Conservation (phyloP, 2,329 filamentous ascomycete species). For the Colletotrichum orbiculare region DNA sequence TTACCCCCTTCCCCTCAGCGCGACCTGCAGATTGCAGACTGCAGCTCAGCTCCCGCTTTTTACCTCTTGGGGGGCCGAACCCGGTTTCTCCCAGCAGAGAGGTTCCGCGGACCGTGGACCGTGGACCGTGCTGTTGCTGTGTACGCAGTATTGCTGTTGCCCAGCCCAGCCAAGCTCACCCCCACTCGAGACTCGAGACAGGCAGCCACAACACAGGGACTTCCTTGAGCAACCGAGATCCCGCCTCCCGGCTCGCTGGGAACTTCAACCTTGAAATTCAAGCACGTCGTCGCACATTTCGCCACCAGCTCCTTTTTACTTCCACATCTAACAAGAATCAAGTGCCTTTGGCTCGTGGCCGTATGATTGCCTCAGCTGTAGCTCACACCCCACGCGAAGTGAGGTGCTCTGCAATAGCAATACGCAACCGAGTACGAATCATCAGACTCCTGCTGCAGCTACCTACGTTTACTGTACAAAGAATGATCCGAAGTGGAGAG, state of each 20-base stretch:
- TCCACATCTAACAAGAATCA: no score
- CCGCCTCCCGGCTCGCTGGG: constrained; percentile 23
- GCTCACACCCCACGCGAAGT: background rate
- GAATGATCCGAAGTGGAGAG: constrained; percentile 23
- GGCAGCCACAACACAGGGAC: background rate
- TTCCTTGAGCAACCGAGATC: background rate
- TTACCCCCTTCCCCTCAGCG: no score
- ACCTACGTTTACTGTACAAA: background rate
- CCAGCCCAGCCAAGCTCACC: no score
- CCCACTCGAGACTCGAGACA: no score
- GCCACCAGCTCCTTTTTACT: background rate
- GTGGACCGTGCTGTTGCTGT: no score
- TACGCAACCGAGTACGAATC: no score
- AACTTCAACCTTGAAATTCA: constrained; percentile 15
- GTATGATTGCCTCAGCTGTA: background rate
- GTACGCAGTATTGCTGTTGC: no score
- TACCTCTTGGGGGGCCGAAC: constrained; percentile 6
- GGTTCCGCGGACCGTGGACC: no score
- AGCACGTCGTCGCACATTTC: constrained; percentile 5
- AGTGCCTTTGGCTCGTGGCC: no score
- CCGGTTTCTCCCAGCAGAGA: background rate
- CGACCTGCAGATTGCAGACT: no score
- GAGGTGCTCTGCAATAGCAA: background rate
- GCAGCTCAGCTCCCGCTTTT: background rate
- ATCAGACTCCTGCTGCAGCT: no score